These are phyloP conservation scores for Picea abies DNA, from an alignment of 83 land plant species.

Conservation along the genomic window DNA sequence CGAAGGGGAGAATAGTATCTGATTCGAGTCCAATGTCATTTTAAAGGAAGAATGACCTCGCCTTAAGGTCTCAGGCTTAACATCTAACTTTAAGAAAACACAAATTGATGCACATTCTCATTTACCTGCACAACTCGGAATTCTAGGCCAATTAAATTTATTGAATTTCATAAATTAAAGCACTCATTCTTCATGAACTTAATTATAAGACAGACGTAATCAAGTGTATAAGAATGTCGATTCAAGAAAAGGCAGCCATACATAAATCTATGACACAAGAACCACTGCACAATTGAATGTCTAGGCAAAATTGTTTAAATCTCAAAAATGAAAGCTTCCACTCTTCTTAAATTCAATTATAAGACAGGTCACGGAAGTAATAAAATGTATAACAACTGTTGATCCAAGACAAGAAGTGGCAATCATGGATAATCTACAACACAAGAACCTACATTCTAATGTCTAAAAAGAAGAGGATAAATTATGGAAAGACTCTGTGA, in stretches of 20 bases:
- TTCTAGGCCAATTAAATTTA: not conserved
- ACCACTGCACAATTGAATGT: not conserved
- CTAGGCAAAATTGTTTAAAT: conserved; percentile 3
- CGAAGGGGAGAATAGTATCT: not conserved
- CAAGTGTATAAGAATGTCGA: not conserved
- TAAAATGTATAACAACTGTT: conserved; percentile 4
- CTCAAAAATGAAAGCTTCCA: not conserved
- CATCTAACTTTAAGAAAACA: not conserved
- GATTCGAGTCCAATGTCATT: not conserved
- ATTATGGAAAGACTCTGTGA: not conserved
- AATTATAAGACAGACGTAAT: conserved; percentile 9
- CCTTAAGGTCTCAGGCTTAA: not conserved
- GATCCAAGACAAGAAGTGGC: conserved; percentile 7
- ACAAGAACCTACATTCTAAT: conserved; percentile 3
- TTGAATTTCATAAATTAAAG: conserved; percentile 1
- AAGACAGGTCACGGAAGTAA: conserved; percentile 5
- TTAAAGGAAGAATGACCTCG: too few relatives aligned
- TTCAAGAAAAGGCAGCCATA: not conserved
- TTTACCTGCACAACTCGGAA: not conserved
- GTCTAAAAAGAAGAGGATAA: not conserved
- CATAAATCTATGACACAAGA: conserved; percentile 12
- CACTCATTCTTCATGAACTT: not conserved
- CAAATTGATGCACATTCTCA: not conserved
- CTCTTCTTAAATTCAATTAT: conserved; percentile 13
- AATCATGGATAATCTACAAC: conserved; percentile 11